Base-by-base conservation (phyloP, 345 rosid genomes). In the Hirschfeldia incana region DNA sequence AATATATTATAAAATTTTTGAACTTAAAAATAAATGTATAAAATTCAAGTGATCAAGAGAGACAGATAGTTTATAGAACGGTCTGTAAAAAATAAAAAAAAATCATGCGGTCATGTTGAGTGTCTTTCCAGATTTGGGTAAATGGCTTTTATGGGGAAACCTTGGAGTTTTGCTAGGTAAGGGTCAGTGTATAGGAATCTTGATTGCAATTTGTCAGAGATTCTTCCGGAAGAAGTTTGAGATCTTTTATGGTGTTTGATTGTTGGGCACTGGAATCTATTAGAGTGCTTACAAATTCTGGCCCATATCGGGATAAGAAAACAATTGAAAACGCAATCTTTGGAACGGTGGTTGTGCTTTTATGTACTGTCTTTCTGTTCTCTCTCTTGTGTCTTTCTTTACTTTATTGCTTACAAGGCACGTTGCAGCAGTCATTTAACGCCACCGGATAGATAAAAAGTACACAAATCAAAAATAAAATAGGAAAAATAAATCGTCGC, bases 401-500 rank as follows among this genome's bases (percentile, higher is more conserved):
- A 4, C n/a, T 49, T 69, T 69, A 32, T 61, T 61, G 75, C 64
- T 61, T 61, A 61, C 75, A 76, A 69, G 69, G 64, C 74, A 62
- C 74, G 70, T 76, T 49, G 15, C 61, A 61, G 4, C 51, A 30
- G 28, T 32, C 15, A 28, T 39, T 10, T 67, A 29, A 44, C 21
- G 61, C 32, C 73, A 67, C 58, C 15, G 30, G n/a, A 5, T 13
- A 46, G 28, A 34, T 37, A 0, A 16, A 37, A 57, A 63, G 1
- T 49, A 61, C 46, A 73, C 76, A 12, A 27, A 60, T 57, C 6
- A 27, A 15, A 0, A 1, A 57, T 0, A 1, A 1, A 9, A 16
- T 1, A 13, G 37, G 37, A 12, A 21, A 4, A 21, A 17, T 0
- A 0, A 2, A 0, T 13, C 91, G 87, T 85, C 91, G 91, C 88